Evolutionary conservation across 257 asterid genomes (phyloP).

Genomic region (Solanum peruvianum): DNA sequence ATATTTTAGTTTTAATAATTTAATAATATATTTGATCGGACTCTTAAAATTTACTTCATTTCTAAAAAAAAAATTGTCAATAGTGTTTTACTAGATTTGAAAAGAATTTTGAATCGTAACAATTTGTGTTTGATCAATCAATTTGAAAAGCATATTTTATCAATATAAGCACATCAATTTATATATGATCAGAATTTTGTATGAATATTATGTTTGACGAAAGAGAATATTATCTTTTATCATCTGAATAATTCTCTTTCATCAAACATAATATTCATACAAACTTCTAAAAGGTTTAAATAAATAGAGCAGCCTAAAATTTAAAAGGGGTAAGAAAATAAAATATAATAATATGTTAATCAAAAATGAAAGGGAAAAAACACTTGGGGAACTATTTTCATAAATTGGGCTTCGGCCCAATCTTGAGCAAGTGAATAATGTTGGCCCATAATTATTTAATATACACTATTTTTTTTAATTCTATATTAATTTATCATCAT

Average conservation of each 20-base stretch:
- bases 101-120: background rate
- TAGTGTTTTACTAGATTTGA: background rate
- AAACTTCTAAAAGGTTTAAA: background rate
- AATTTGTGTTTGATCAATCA: background rate
- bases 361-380: background rate
- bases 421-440: background rate
- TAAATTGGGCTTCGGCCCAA: background rate
- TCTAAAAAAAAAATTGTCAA: background rate
- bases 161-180: background rate
- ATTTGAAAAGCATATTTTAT: background rate
- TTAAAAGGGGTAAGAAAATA: too few relatives aligned
- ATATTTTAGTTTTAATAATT: background rate
- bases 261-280: background rate
- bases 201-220: too few relatives aligned
- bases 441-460: background rate
- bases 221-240: too few relatives aligned
- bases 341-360: background rate
- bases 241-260: too few relatives aligned
- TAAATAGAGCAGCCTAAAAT: background rate
- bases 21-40: background rate
- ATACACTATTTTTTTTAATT: background rate
- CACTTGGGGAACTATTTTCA: background rate
- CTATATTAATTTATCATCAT: background rate
- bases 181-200: background rate
- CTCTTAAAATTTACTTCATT: background rate